Evolutionary conservation across 1,284 basidiomycete genomes (phyloP), one percentile per base, ranked within the genome.

Genomic region (Agaricales sp.): DNA sequence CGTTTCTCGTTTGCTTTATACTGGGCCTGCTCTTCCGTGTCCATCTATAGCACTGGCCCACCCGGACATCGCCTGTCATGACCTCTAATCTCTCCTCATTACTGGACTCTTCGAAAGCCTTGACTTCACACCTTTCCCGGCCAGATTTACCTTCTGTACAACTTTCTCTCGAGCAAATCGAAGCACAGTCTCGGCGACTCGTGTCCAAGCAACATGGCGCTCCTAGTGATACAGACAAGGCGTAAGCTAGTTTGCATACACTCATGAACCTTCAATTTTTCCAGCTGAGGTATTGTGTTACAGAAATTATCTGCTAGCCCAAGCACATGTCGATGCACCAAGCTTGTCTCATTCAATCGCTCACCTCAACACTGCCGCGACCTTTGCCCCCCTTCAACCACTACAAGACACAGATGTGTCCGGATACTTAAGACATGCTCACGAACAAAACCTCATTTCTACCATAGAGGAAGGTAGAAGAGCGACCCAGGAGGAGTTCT

Each of bases 361-460:
- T 1, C 81, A 88, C 57, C 68, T 91, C 51, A 91, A 93, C 61
- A 82, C 90, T 0, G 72, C 84, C 0, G 74, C 83, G n/a, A 92
- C 90, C 1, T 95, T 95, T 63, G 82, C 90, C 26, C 90, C 92
- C 0, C 70, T 94, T 12, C 88, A 92, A 59, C 86, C 91, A 4
- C 75, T 95, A 21, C 86, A 88, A 62, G 92, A 95, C 67, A 94
- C 89, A 0, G 92, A 95, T 61, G 84, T 95, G 43, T 79, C 85
- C 26, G 88, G 89, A 25, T 94, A 88, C 63, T 76, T 95, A 24
- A 85, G 89, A 18, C 88, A 93, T 65, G 87, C 89, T 3, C 92
- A 95, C 60, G 92, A 97, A 64, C 92, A 95, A 63, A 91, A 90
- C 54, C 80, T 97, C 51, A 90, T 96, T 53, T 88, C 89, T 2